phyloP scores from a whole-genome alignment of 495 filamentous ascomycete genomes.

The Astrothelium subdiscretum region DNA sequence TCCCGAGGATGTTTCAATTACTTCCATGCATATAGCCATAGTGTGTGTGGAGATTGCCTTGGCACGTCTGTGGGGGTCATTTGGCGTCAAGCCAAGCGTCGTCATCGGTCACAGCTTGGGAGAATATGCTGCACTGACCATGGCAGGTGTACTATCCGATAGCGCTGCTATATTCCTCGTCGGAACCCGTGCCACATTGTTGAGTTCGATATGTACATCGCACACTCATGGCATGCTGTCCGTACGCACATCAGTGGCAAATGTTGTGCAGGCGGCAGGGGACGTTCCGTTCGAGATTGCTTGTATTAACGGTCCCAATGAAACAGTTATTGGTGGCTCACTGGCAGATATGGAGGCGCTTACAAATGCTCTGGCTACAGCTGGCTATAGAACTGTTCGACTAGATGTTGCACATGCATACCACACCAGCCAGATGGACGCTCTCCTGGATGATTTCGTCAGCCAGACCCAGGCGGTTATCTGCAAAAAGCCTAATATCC shows the following conservation, averaged over 20 bases:
- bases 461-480: conserved; percentile 1
- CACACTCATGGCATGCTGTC: conserved; percentile 42
- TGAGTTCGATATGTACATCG: conserved; percentile 19
- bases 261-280: conserved; percentile 25
- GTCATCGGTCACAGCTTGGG: conserved; percentile 36
- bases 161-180: conserved; percentile 30
- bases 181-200: conserved; percentile 26
- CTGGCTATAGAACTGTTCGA: conserved; percentile 1
- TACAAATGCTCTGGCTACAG: conserved; percentile 4
- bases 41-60: conserved; percentile 33
- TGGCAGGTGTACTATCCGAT: conserved; percentile 30
- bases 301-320: conserved; percentile 41
- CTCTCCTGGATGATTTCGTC: conserved; percentile 15
- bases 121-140: conserved; percentile 34
- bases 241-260: conserved; percentile 23
- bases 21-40: conserved; percentile 12
- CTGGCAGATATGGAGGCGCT: conserved; percentile 20
- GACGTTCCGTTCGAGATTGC: conserved; percentile 33
- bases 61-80: conserved; percentile 24
- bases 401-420: conserved; percentile 13
- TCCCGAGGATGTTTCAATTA: conserved; percentile 5
- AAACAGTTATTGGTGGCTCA: conserved; percentile 41
- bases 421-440: conserved; percentile 19
- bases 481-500: conserved; percentile 15
- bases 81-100: conserved; percentile 24